These are phyloP conservation scores for Rhynchosporium graminicola DNA, from an alignment of 2,329 filamentous ascomycete species.

Conservation along the genomic window DNA sequence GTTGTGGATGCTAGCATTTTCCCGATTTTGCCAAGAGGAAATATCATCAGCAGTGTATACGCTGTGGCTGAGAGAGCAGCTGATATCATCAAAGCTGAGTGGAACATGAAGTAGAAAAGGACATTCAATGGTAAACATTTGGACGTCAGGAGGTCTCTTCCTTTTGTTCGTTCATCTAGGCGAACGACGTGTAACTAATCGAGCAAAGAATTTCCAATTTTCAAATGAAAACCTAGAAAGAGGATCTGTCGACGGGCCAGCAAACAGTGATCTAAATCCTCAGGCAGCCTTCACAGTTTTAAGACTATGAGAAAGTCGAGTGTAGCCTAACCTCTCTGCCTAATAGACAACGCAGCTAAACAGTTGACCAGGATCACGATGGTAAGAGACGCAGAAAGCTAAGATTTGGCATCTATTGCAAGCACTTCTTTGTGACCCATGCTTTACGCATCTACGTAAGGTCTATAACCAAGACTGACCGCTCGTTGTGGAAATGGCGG, in stretches of 20 bases:
- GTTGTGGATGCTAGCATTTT: slow-evolving; percentile 20
- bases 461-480: slow-evolving; percentile 53
- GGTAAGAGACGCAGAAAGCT: neutral
- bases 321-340: too few species aligned
- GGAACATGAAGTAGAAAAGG: neutral
- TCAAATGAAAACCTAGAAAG: too few species aligned
- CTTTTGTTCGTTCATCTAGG: too few species aligned
- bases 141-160: neutral
- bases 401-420: slow-evolving; percentile 5
- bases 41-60: slow-evolving; percentile 14
- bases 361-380: too few species aligned
- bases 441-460: slow-evolving; percentile 52
- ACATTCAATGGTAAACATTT: neutral
- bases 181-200: too few species aligned
- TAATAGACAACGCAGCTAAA: too few species aligned
- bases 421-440: slow-evolving; percentile 43
- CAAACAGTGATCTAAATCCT: too few species aligned
- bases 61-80: slow-evolving; percentile 15
- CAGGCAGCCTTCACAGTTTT: too few species aligned
- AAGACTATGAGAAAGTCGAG: too few species aligned
- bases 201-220: too few species aligned
- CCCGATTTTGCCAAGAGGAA: slow-evolving; percentile 9
- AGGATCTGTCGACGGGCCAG: too few species aligned
- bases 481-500: slow-evolving; percentile 43
- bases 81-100: slow-evolving; percentile 13